Conservation (phyloP, 2,329 filamentous ascomycete genomes). For the Phaeomoniella chlamydospora region DNA sequence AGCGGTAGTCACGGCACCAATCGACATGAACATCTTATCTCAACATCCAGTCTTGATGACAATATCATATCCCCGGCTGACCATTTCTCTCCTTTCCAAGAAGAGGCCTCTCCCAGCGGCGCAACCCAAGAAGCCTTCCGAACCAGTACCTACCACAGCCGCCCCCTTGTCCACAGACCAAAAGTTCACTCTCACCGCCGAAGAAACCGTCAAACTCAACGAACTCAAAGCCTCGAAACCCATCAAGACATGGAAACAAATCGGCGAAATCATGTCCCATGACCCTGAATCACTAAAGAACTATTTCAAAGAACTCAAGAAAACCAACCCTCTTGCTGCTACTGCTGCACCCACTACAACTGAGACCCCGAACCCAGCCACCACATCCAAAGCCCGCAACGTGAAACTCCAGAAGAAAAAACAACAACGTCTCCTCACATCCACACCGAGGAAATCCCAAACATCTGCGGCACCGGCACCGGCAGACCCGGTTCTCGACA, state of each 20-base stretch:
- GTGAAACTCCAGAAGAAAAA: neutral
- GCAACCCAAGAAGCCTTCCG: no score
- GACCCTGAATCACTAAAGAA: neutral
- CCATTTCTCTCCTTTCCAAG: no score
- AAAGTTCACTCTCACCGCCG: neutral
- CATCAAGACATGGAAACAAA: neutral
- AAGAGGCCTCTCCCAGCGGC: no score
- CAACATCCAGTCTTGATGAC: no score
- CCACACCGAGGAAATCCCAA: neutral
- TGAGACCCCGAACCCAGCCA: neutral
- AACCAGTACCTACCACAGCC: no score
- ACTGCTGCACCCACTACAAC: neutral
- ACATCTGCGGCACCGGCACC: no score
- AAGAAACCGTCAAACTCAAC: neutral
- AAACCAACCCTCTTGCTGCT: no score
- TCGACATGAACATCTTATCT: no score
- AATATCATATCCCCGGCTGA: no score
- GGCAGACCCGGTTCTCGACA: no score
- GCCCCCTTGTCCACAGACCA: no score
- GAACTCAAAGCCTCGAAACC: neutral
- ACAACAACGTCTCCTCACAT: neutral
- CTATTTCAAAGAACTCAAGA: neutral
- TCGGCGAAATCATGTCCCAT: neutral
- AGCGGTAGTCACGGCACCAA: no score
- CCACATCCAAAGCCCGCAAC: neutral